Evolutionary conservation across 441 rosid genomes (phyloP).

Genomic region (Populus hybrid): DNA sequence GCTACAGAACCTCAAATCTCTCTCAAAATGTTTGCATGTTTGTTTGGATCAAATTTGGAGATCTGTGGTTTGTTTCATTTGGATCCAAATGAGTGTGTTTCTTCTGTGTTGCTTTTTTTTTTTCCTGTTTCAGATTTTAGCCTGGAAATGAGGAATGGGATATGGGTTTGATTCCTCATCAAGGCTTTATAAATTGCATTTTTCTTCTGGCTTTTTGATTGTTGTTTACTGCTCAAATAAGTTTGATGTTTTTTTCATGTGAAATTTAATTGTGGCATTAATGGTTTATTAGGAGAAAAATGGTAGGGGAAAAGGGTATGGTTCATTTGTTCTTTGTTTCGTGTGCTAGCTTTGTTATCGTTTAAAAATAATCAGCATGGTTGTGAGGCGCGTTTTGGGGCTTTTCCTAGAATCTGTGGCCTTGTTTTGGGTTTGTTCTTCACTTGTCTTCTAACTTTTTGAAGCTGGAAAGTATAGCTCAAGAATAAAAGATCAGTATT

Average conservation of each 20-base stretch:
- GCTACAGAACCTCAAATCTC: neutral
- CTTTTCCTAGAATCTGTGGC: neutral
- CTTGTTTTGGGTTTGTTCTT: neutral
- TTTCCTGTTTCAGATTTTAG: neutral
- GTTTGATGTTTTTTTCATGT: neutral
- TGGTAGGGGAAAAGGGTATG: neutral
- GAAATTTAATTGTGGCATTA: neutral
- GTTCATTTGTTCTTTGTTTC: neutral
- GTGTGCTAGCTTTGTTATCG: neutral
- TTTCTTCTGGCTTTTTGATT: neutral
- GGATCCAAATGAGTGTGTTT: neutral
- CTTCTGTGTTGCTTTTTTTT: neutral
- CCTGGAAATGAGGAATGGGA: neutral
- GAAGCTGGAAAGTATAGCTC: neutral
- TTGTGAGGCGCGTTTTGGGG: neutral
- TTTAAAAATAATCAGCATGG: neutral
- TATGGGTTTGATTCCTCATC: neutral
- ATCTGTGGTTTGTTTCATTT: neutral
- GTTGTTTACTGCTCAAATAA: neutral
- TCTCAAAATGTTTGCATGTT: neutral
- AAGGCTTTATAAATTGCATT: neutral
- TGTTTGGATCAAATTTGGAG: neutral
- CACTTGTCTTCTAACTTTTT: neutral
- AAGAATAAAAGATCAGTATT: neutral
- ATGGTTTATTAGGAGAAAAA: neutral